Conservation (phyloP, 441 rosid genomes). For the Pelargonium australe region DNA sequence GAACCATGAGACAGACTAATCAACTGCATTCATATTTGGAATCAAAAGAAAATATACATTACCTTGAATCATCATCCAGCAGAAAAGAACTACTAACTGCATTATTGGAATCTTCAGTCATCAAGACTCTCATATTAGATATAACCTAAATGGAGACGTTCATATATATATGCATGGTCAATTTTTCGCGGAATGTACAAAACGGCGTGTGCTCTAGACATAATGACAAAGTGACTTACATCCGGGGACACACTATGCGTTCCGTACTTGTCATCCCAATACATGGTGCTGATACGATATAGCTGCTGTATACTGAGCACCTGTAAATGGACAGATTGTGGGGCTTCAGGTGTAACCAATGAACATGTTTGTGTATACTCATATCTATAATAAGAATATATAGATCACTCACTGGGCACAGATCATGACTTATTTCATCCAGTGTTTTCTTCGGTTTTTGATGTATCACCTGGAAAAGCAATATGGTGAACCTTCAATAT, state of each 20-base stretch:
- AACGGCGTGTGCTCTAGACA: too few relatives aligned
- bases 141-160: conserved; percentile 48
- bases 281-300: conserved; percentile 94
- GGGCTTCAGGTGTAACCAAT: too few relatives aligned
- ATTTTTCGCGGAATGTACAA: background rate
- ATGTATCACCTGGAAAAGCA: conserved; percentile 66
- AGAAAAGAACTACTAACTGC: conserved; percentile 95
- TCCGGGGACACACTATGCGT: conserved; percentile 88
- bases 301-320: conserved; percentile 94
- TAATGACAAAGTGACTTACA: conserved; percentile 32
- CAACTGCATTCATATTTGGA: too few relatives aligned
- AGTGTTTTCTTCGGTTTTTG: conserved; percentile 92
- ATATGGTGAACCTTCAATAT: too few relatives aligned
- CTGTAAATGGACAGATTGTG: conserved; percentile 26
- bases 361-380: conserved; percentile 8
- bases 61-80: conserved; percentile 98
- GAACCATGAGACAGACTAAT: too few relatives aligned
- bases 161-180: background rate
- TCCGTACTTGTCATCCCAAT: conserved; percentile 99
- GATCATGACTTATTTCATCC: conserved; percentile 90
- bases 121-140: conserved; percentile 86
- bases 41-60: too few relatives aligned
- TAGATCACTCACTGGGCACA: conserved; percentile 72
- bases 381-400: background rate
- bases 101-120: conserved; percentile 97